phyloP scores from a whole-genome alignment of 441 rosid genomes.

The Populus hybrid region DNA sequence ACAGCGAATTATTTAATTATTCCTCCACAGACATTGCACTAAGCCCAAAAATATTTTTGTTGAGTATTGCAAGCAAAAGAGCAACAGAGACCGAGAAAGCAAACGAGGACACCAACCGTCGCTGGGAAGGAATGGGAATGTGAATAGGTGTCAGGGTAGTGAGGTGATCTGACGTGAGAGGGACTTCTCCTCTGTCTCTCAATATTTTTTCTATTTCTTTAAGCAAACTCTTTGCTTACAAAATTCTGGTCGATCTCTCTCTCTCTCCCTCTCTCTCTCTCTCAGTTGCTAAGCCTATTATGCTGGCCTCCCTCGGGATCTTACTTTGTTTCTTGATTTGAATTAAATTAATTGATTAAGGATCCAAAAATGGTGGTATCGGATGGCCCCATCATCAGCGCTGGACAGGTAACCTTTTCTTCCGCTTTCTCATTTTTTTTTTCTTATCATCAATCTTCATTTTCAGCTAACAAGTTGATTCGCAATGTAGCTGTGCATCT shows the following conservation, averaged over 20 bases:
- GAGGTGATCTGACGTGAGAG: conserved; percentile 25
- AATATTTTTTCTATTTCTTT: conserved; percentile 47
- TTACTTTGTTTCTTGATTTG: conserved; percentile 2
- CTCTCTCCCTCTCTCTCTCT: no score
- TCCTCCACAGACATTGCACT: no score
- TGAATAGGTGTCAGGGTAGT: not conserved
- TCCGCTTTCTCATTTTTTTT: not conserved
- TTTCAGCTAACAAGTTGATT: no score
- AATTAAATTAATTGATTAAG: not conserved
- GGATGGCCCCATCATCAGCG: no score
- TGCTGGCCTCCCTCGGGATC: not conserved
- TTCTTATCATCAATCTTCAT: no score
- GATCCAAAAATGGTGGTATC: not conserved
- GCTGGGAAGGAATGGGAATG: conserved; percentile 28
- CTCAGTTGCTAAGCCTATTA: not conserved
- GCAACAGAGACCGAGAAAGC: conserved; percentile 17
- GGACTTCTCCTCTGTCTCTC: conserved; percentile 56
- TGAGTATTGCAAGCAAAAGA: conserved; percentile 26
- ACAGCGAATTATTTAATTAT: no score
- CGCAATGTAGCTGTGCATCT: no score
- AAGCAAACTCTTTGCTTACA: conserved; percentile 54
- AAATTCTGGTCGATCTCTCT: conserved; percentile 25
- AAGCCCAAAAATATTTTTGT: not conserved
- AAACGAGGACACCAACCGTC: not conserved
- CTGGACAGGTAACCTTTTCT: no score